Evolutionary conservation across 495 filamentous ascomycete species (phyloP), one percentile per base, ranked within the genome.

Genomic region (Xylaria castorea): DNA sequence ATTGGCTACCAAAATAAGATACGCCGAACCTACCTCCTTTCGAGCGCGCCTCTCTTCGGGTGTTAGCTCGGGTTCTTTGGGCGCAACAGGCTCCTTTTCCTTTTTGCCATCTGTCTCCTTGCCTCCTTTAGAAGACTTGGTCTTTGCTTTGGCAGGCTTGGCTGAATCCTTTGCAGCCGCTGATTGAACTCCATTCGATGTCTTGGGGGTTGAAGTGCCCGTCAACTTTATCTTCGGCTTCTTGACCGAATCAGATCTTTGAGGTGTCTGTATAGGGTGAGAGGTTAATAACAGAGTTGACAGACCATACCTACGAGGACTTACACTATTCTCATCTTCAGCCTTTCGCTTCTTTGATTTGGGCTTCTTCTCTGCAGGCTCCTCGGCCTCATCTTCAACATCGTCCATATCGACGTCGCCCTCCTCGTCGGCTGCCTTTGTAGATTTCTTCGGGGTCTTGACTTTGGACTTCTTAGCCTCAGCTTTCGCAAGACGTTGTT

Each of bases 351-450:
- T 94, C 80, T 91, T 92, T 3, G 85, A 79, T 74, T 87, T 85
- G 65, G 85, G 74, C 81, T 93, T 92, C 77, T 85, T 85, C 64
- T 83, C 80, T 73, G 86, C 87, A 62, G 78, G 78, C 38, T 87
- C 85, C n/a, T 77, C 83, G 14, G 82, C 81, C 11, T 80, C 82
- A 5, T 80, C 87, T 48, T 79, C 77, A 30, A 83, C 88, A 70
- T 97, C 93, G 70, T 88, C 91, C 89, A 94, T 94, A 1, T 94
- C 93, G 1, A 91, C 84, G 74, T 96, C 93, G 18, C 87, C 92
- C 32, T 88, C 87, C 25, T 82, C 82, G 44, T 79, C 84, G 11
- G 76, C 77, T 71, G 84, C 91, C 85, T 92, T 93, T 44, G 88
- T 86, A 75, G 88, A 87, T 81, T 89, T 91, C 61, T 83, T 82